phyloP scores from a whole-genome alignment of 257 asterid species.

The Thymus mandschuricus region DNA sequence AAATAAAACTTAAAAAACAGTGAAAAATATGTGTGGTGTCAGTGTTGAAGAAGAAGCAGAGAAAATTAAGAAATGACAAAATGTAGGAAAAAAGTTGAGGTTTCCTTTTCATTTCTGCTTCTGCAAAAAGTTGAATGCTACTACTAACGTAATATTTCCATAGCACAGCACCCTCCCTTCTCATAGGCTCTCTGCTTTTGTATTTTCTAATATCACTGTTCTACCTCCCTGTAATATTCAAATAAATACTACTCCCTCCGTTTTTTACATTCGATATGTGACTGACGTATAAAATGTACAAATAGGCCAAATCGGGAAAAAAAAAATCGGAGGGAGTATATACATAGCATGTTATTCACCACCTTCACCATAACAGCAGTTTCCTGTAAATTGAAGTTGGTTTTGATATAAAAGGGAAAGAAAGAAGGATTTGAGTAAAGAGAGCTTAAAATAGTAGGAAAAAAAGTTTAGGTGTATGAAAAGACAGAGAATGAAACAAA shows the following conservation, averaged over 20 bases:
- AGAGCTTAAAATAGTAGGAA: neutral
- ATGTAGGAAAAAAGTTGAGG: neutral
- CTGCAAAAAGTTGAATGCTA: neutral
- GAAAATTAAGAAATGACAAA: neutral
- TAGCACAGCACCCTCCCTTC: neutral
- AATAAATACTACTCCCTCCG: too few species aligned
- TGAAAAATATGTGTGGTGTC: neutral
- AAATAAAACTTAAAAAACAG: neutral
- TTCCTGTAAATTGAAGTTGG: too few species aligned
- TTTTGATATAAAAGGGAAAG: too few species aligned
- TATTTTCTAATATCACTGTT: too few species aligned
- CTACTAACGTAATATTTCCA: neutral
- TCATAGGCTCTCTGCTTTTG: neutral
- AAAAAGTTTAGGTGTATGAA: neutral
- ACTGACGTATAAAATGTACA: too few species aligned
- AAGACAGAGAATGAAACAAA: constrained; percentile 12
- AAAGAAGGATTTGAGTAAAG: too few species aligned
- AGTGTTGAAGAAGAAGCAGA: neutral
- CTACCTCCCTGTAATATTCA: too few species aligned
- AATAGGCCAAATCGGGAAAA: too few species aligned
- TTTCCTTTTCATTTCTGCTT: neutral
- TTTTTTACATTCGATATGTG: too few species aligned
- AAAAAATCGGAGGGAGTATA: too few species aligned
- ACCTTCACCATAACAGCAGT: too few species aligned
- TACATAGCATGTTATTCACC: too few species aligned